Evolutionary conservation across 1,284 basidiomycete species (phyloP).

Genomic region (Irpex rosettiformis): DNA sequence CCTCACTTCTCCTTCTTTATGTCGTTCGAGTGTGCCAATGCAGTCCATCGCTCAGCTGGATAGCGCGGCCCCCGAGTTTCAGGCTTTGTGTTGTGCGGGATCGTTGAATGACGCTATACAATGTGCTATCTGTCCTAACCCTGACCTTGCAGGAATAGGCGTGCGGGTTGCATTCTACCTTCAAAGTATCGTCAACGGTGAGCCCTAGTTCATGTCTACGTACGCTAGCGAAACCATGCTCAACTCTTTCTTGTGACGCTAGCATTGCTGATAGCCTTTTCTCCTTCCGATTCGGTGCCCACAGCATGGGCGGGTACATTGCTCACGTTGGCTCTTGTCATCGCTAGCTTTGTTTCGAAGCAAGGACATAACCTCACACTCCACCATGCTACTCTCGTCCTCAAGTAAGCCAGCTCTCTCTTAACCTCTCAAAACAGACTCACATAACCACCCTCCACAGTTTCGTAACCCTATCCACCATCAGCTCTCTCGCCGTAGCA

Average conservation of each 20-base stretch:
- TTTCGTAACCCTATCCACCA: conserved; percentile 29
- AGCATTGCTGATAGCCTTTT: conserved; percentile 28
- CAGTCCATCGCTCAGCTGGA: neutral
- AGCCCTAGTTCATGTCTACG: conserved; percentile 12
- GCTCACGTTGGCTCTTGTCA: conserved; percentile 25
- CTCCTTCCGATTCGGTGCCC: conserved; percentile 26
- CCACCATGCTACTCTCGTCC: conserved; percentile 26
- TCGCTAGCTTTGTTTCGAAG: conserved; percentile 28
- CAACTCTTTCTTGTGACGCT: neutral
- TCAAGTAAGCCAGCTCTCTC: conserved; percentile 23
- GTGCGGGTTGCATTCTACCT: conserved; percentile 28
- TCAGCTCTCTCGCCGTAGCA: conserved; percentile 28
- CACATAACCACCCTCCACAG: conserved; percentile 10
- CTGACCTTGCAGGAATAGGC: conserved; percentile 27
- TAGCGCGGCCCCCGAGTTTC: neutral
- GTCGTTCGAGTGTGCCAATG: neutral
- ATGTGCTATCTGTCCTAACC: conserved; percentile 24
- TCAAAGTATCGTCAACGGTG: conserved; percentile 28
- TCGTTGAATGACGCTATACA: neutral
- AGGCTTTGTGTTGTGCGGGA: conserved; percentile 4
- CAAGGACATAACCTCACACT: conserved; percentile 19
- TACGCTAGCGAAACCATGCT: neutral
- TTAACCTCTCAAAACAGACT: neutral
- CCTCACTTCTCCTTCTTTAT: neutral
- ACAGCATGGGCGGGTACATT: conserved; percentile 29